Evolutionary conservation across 1,139 yeast genomes (phyloP).

Genomic region (Geotrichum carabidarum): DNA sequence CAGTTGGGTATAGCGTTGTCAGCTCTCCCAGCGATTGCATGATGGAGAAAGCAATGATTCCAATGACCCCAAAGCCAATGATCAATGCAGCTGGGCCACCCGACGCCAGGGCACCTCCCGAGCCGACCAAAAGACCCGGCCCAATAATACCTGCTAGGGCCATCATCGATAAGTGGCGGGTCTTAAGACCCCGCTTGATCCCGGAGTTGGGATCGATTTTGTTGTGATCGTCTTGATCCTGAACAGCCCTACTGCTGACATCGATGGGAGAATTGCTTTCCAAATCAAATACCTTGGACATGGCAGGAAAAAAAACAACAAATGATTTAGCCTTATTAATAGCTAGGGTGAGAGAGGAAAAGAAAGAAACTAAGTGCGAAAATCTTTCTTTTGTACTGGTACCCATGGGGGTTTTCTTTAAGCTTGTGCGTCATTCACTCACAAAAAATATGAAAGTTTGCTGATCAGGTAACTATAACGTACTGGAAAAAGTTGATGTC

Average conservation of each 20-base stretch:
- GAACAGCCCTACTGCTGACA: no score
- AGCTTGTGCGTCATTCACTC: no score
- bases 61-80: constrained; percentile 54
- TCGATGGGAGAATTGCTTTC: no score
- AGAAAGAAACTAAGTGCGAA: no score
- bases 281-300: not conserved
- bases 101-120: constrained; percentile 52
- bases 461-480: no score
- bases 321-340: no score
- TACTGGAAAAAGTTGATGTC: no score
- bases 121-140: constrained; percentile 62
- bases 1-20: constrained; percentile 56
- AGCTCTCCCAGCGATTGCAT: constrained; percentile 64
- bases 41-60: constrained; percentile 53
- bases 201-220: constrained; percentile 37
- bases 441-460: no score
- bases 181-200: constrained; percentile 47
- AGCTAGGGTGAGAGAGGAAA: no score
- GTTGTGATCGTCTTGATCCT: not conserved
- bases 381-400: no score
- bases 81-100: constrained; percentile 66
- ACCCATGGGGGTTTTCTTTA: no score
- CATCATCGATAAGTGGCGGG: constrained; percentile 53
- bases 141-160: constrained; percentile 66
- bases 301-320: no score